These are phyloP conservation scores for Lodderomyces metapsilosis DNA, from an alignment of 1,139 yeast species.

Conservation along the genomic window DNA sequence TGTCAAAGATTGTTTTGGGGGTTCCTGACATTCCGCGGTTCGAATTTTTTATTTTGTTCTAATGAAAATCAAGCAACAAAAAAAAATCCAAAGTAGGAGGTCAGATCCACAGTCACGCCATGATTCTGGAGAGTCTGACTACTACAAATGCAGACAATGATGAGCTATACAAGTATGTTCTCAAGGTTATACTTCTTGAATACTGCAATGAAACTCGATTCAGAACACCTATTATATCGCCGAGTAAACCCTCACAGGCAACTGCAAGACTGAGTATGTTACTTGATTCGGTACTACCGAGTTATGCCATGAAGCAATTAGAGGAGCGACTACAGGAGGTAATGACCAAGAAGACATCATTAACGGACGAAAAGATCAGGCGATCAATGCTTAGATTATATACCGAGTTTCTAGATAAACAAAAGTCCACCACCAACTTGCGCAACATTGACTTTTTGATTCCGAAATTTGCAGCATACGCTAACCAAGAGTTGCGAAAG, in stretches of 20 bases:
- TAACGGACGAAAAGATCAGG: constrained; percentile 35
- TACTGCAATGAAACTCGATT: constrained; percentile 61
- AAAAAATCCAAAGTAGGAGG: too few species aligned
- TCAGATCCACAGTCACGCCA: background rate
- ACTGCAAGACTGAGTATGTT: constrained; percentile 11
- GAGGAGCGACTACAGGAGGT: constrained; percentile 50
- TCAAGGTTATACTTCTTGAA: constrained; percentile 53
- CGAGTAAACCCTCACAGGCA: constrained; percentile 4
- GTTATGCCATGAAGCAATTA: constrained; percentile 45
- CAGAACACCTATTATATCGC: constrained; percentile 32
- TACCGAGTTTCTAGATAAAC: constrained; percentile 58
- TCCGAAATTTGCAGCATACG: constrained; percentile 61
- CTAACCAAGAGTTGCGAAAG: constrained; percentile 62
- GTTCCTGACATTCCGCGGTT: background rate
- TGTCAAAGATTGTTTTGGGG: too few species aligned
- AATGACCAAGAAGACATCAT: constrained; percentile 51
- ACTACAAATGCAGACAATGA: constrained; percentile 5
- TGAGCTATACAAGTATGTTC: constrained; percentile 37
- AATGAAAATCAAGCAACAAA: background rate
- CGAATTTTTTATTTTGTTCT: background rate
- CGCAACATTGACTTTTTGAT: constrained; percentile 57
- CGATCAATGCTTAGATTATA: constrained; percentile 57
- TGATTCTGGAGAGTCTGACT: background rate
- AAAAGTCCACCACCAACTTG: constrained; percentile 37
- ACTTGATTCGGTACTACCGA: constrained; percentile 39